Evolutionary conservation across 2,329 filamentous ascomycete species (phyloP).

Genomic region (Aspergillus pseudoglaucus): DNA sequence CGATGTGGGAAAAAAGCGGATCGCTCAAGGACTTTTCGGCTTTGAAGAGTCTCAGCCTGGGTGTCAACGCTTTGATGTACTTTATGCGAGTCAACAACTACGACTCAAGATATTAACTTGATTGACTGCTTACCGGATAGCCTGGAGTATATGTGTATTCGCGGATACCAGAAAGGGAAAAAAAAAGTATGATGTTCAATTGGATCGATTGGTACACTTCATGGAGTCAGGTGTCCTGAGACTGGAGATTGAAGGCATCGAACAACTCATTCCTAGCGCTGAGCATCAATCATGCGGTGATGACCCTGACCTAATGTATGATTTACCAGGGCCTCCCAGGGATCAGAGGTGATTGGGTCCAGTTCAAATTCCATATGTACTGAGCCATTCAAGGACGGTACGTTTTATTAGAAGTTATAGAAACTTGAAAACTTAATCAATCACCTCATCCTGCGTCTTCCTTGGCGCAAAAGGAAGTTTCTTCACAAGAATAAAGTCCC

Average conservation of each 20-base stretch:
- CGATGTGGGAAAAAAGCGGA: neutral
- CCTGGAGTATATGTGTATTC: conserved; percentile 13
- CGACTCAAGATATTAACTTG: neutral
- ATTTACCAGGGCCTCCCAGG: too few species aligned
- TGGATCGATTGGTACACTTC: neutral
- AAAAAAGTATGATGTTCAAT: conserved; percentile 4
- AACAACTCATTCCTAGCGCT: too few species aligned
- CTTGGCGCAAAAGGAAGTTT: neutral
- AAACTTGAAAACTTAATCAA: too few species aligned
- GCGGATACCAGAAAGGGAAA: conserved; percentile 10
- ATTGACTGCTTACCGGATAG: conserved; percentile 6
- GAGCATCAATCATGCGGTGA: too few species aligned
- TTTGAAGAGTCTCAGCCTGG: conserved; percentile 13
- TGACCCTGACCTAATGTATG: too few species aligned
- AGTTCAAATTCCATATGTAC: too few species aligned
- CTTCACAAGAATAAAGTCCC: neutral
- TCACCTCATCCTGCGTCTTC: neutral
- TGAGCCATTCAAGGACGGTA: too few species aligned
- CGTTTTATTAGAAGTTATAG: too few species aligned
- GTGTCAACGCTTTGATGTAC: conserved; percentile 11
- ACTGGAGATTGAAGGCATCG: too few species aligned
- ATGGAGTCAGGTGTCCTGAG: too few species aligned
- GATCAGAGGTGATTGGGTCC: too few species aligned
- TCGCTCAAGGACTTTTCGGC: conserved; percentile 13
- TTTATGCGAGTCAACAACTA: conserved; percentile 1